Base-by-base conservation (phyloP, 306 rosid species). In the Cucurbita pepo region DNA sequence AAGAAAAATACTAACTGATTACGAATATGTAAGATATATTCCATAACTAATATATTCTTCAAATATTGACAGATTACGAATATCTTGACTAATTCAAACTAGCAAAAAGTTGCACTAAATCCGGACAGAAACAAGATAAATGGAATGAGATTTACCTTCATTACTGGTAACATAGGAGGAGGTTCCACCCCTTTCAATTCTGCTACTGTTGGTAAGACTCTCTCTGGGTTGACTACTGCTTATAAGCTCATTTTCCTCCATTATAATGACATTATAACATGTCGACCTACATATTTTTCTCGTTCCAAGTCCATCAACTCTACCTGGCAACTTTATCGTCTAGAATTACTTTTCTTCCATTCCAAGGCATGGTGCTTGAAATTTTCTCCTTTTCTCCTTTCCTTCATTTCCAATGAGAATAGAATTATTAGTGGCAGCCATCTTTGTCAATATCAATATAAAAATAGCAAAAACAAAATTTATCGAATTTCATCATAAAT, bases 181-280 rank as follows among this genome's bases (percentile, higher is more conserved):
- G 92, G 92, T 45, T 82, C 72, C 16, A 88, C 88, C 45, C 83
- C 89, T 80, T 88, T 83, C 73, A 57, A 81, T 25, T 81, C 88
- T 47, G 88, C 89, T 54, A 88, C 92, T 0, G 86, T 82, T 53
- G 89, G 92, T 88, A 79, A 71, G 56, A 56, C 34, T 34, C 34
- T 41, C 51, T n/a, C 56, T 51, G 7, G 11, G 10, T 60, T 60
- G 22, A 21, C 22, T 21, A 63, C 16, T 10, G 71, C 10, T 64
- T 64, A 64, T 41, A 64, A 9, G 37, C 0, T 19, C 8, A 41
- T 41, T 41, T 41, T 0, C 14, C 14, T 62, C 4, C 12, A 40
- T 63, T 40, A 40, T 21, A 62, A 63, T 7, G 16, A 40, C 69
- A 38, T 63, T 40, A 38, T 50, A 63, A 16, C 44, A 1, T 16